Conservation (phyloP, 106 monocot genomes). For the Dendrobium officinale region DNA sequence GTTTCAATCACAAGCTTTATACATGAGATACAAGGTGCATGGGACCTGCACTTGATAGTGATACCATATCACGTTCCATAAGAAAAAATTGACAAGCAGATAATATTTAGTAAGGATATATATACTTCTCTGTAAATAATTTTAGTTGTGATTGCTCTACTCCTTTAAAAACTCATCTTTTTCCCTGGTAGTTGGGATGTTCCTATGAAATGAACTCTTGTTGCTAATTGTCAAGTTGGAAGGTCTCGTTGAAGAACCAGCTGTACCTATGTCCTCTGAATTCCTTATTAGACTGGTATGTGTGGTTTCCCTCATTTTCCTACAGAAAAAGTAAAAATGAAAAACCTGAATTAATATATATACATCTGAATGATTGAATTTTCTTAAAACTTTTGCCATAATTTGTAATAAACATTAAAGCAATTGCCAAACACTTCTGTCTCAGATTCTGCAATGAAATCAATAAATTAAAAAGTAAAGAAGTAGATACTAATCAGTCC, state of each 20-base stretch:
- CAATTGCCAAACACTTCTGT: too few species aligned
- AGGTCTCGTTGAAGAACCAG: constrained; percentile 15
- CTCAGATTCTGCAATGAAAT: too few species aligned
- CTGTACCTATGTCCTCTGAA: not conserved
- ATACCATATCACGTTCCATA: not conserved
- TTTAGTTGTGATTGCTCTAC: constrained; percentile 10
- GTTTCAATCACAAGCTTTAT: not conserved
- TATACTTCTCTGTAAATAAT: constrained; percentile 17
- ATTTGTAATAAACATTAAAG: not conserved
- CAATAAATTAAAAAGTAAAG: not conserved
- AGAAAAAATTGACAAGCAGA: too few species aligned
- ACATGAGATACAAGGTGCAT: not conserved
- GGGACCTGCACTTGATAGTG: not conserved
- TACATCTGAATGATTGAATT: not conserved
- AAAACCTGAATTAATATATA: not conserved
- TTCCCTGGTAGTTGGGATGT: constrained; percentile 9
- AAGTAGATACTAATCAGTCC: not conserved
- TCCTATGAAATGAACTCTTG: not conserved
- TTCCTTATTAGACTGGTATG: constrained; percentile 9
- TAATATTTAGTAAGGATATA: too few species aligned
- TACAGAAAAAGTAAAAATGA: not conserved
- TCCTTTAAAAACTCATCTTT: constrained; percentile 13
- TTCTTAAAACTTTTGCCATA: not conserved
- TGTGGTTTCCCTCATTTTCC: constrained; percentile 16
- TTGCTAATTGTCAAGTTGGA: not conserved